Evolutionary conservation across 2,329 filamentous ascomycete species (phyloP).

Genomic region (Claviceps sp.): DNA sequence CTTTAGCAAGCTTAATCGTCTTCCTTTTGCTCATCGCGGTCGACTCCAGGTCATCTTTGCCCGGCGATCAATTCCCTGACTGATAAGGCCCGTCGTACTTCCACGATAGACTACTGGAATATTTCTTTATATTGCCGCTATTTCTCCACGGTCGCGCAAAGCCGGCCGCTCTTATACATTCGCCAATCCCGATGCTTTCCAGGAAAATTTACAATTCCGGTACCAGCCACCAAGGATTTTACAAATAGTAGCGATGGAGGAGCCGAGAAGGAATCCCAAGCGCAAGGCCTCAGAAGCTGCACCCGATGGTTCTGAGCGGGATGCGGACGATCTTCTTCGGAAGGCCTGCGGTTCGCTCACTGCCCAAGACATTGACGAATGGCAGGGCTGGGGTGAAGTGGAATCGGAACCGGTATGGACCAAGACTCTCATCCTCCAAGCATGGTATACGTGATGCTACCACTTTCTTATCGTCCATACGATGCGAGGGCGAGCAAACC

Average conservation of each 20-base stretch:
- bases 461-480: background rate
- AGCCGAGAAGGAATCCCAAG: slow-evolving; percentile 26
- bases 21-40: background rate
- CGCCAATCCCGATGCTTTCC: too few species aligned
- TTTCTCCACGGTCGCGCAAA: background rate
- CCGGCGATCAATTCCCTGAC: background rate
- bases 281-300: slow-evolving; percentile 25
- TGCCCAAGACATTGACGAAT: slow-evolving; percentile 41
- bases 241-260: slow-evolving; percentile 1
- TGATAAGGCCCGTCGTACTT: background rate
- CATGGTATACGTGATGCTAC: background rate
- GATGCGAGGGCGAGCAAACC: background rate
- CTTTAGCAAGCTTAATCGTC: background rate
- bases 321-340: slow-evolving; percentile 24
- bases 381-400: slow-evolving; percentile 68
- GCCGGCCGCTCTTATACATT: background rate
- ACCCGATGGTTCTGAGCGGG: slow-evolving; percentile 13
- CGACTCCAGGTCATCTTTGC: background rate
- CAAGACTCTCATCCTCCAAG: too few species aligned
- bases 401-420: slow-evolving; percentile 74
- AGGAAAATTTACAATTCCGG: background rate
- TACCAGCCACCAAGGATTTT: background rate
- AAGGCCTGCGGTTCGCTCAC: slow-evolving; percentile 34
- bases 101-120: background rate
- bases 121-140: background rate